These are phyloP conservation scores for Protostelium mycophagum DNA, from an alignment of 78 protist genomes.

Conservation along the genomic window DNA sequence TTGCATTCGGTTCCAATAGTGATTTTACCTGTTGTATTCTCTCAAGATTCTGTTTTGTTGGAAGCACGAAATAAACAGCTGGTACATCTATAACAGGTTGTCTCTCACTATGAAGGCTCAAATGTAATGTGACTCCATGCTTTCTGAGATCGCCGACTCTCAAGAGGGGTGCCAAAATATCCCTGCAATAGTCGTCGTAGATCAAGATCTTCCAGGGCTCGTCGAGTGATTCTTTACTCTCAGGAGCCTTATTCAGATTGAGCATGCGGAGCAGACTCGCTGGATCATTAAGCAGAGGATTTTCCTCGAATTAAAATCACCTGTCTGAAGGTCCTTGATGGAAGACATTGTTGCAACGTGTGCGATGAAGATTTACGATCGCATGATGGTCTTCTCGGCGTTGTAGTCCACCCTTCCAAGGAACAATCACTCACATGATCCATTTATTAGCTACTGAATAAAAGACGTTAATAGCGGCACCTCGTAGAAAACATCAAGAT, in stretches of 20 bases:
- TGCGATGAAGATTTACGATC: too few species aligned
- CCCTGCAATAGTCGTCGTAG: constrained; percentile 62
- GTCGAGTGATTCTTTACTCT: background rate
- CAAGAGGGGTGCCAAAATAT: constrained; percentile 76
- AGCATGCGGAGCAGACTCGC: background rate
- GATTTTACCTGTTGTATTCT: constrained; percentile 59
- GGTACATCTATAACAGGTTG: constrained; percentile 85
- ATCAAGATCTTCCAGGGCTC: constrained; percentile 69
- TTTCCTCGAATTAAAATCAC: background rate
- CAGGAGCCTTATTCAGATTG: constrained; percentile 4
- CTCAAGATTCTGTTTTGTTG: constrained; percentile 75
- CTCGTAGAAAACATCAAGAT: too few species aligned
- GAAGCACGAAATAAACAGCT: constrained; percentile 88
- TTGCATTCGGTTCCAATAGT: too few species aligned
- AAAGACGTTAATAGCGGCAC: too few species aligned
- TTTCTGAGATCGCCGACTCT: constrained; percentile 77
- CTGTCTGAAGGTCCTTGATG: background rate
- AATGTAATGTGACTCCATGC: constrained; percentile 80
- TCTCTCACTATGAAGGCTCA: constrained; percentile 63
- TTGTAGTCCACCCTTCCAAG: too few species aligned
- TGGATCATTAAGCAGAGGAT: background rate
- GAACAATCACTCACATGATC: too few species aligned
- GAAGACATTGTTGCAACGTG: background rate
- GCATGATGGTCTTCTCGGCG: too few species aligned
- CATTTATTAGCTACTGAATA: too few species aligned